Evolutionary conservation across 2,329 filamentous ascomycete species (phyloP), one percentile per base, ranked within the genome.

Genomic region (Aspergillus ochraceus): DNA sequence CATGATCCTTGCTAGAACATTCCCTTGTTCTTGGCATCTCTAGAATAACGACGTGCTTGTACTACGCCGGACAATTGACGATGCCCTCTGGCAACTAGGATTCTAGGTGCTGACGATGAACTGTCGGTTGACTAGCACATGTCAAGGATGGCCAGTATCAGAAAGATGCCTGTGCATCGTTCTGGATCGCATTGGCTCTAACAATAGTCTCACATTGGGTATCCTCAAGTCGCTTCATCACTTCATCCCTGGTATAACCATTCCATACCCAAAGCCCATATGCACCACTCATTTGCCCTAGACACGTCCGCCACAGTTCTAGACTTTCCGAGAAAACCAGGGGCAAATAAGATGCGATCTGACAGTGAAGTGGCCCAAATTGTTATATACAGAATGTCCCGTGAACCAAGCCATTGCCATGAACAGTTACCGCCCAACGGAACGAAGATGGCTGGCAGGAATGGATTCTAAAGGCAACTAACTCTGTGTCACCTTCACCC

Each of bases 141-240:
- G 32, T 9, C 54, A 30, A 36, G 47, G 39, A 56, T 26, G 19
- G 30, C 19, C 24, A 22, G 29, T 39, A 19, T 24, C 49, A 50
- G 36, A 12, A 52, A 19, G 20, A 20, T 32, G 55, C 20, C 53
- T 59, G 49, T 47, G 39, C 57, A 32, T 47, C 39, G 3, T 50
- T 51, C 49, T 42, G 29, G 47, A 50, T 56, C 52, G 32, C 53
- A 60, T 54, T 54, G 51, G 22, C 52, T 57, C 60, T 61, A 61
- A 57, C 51, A 61, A 61, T 61, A 60, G 46, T 29, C 17, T 54
- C 56, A 26, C 50, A 45, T 60, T 32, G 54, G 60, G 57, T 61
- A 61, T 61, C 54, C 45, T 55, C 24, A 47, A 51, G 50, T 36
- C 22, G 36, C 36, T 54, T 36, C 47, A 39, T 49, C 29, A 24